Evolutionary conservation across 257 asterid genomes (phyloP), one percentile per base, ranked within the genome.

Genomic region (Echium plantagineum): DNA sequence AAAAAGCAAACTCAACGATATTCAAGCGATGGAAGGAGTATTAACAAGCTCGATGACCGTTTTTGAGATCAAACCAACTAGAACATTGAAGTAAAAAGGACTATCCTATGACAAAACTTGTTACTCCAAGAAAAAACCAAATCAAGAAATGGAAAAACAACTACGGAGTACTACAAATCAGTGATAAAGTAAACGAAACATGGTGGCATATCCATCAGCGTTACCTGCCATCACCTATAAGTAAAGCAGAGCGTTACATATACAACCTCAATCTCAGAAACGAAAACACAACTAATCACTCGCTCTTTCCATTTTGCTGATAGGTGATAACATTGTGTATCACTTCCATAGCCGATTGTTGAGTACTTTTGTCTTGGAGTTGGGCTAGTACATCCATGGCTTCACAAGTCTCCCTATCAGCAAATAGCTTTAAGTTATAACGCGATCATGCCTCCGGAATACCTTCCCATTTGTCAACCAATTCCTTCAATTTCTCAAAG

Each of bases 291-390:
- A 24, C 60, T 10, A 53, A 24, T 56, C 60, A 76, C 57, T 77
- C 76, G 54, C 64, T 57, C 63, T 66, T 74, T 32, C 94, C 86
- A 35, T 85, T 84, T 68, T 78, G 85, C 60, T 84, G 71, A 54
- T 93, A 76, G 54, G 94, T 78, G 58, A 90, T 94, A 22, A 73
- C 85, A 55, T 80, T 81, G 66, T 90, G 90, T 56, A 90, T 79
- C 38, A 90, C 64, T 63, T 90, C 96, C 80, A 83, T 87, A n/a
- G 95, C 96, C 74, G 24, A 21, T 24, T 56, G 60, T 15, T 56
- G 42, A 56, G 60, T 42, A 56, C 60, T 56, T 56, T 56, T 24
- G 31, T 56, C 60, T 56, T 56, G 38, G 22, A 67, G 32, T 62
- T 73, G 70, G 21, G 86, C 94, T 7, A 85, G 80, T 64, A 74